Conservation (phyloP, 2,329 filamentous ascomycete species). For the Trichoderma guizhouense region DNA sequence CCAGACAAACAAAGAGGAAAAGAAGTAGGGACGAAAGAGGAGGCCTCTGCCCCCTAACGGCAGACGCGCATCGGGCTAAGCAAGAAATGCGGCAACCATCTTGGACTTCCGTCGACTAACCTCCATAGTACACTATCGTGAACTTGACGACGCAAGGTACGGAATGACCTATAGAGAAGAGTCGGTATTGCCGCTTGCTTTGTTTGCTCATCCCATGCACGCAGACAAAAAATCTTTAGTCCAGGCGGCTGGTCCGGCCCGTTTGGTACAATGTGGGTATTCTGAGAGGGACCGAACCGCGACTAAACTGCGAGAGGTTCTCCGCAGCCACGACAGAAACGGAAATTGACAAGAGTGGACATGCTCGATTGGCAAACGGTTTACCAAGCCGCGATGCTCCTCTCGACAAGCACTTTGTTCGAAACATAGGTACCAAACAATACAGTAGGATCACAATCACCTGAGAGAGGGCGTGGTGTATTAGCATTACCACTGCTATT, state of each 20-base stretch:
- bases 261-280: conserved; percentile 15
- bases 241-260: conserved; percentile 13
- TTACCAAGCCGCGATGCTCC: not conserved
- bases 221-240: conserved; percentile 4
- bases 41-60: not conserved
- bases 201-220: not conserved
- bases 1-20: not conserved
- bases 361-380: not conserved
- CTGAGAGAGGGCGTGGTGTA: not conserved
- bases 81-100: not conserved
- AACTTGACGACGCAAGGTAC: not conserved
- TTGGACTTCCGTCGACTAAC: not conserved
- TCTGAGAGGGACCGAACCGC: conserved; percentile 8
- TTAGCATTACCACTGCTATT: not conserved
- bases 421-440: not conserved
- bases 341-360: conserved; percentile 2
- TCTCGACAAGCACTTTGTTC: not conserved
- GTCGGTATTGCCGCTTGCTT: not conserved
- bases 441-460: not conserved
- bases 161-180: not conserved
- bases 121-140: not conserved
- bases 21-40: not conserved
- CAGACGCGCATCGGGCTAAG: not conserved
- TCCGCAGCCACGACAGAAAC: conserved; percentile 15
- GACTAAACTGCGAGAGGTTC: conserved; percentile 3